phyloP scores from a whole-genome alignment of 1,139 yeast species.

The Pichia terricola region DNA sequence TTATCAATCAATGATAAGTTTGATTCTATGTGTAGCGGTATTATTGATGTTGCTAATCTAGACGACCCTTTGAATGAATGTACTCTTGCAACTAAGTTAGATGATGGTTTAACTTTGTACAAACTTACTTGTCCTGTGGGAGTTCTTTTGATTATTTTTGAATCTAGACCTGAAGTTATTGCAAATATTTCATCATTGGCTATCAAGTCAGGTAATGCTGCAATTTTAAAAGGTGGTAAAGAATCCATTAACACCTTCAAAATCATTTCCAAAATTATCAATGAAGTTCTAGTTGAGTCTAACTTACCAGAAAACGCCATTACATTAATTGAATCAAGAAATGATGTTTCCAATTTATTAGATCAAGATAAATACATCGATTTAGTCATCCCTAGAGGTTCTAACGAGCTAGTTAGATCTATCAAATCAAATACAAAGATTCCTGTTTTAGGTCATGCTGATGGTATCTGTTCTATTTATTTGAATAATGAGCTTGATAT shows the following conservation, averaged over 20 bases:
- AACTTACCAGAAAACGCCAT: conserved; percentile 72
- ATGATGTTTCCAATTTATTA: conserved; percentile 77
- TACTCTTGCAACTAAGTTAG: conserved; percentile 74
- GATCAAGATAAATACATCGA: conserved; percentile 85
- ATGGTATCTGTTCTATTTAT: conserved; percentile 88
- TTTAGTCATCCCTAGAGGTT: conserved; percentile 94
- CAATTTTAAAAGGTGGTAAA: conserved; percentile 94
- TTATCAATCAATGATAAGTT: conserved; percentile 73
- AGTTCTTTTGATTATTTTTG: conserved; percentile 84
- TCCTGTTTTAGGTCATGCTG: conserved; percentile 98
- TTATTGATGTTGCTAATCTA: conserved; percentile 78
- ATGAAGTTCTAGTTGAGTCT: conserved; percentile 48
- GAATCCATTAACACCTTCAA: conserved; percentile 81
- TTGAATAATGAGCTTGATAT: conserved; percentile 70
- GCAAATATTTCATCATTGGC: conserved; percentile 96
- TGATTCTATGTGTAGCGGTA: conserved; percentile 91
- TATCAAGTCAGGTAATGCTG: conserved; percentile 91
- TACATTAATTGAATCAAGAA: conserved; percentile 80
- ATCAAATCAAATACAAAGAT: conserved; percentile 85
- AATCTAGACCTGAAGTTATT: conserved; percentile 95
- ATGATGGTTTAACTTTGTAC: conserved; percentile 74
- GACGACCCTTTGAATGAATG: conserved; percentile 87
- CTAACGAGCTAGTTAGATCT: conserved; percentile 77
- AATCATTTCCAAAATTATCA: conserved; percentile 68
- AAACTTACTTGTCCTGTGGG: conserved; percentile 92